Evolutionary conservation across 192 early-diverging fungal genomes (phyloP).

Genomic region (Linnemannia exigua): DNA sequence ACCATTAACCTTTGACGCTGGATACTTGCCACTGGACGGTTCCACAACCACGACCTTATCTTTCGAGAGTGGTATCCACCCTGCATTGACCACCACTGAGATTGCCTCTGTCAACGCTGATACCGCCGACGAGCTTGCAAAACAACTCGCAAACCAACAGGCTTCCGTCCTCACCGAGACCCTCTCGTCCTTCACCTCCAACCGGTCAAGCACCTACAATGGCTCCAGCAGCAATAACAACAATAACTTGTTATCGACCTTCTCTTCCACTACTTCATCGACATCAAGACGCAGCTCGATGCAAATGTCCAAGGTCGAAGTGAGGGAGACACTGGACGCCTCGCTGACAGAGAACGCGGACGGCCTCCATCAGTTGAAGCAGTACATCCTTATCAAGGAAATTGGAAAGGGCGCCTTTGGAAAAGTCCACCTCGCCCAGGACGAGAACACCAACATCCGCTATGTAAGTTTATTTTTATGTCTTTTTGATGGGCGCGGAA

Average conservation of each 20-base stretch:
- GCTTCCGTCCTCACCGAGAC: conserved; percentile 40
- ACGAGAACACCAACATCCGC: conserved; percentile 63
- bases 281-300: conserved; percentile 45
- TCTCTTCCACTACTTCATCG: conserved; percentile 27
- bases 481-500: not conserved
- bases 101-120: not conserved
- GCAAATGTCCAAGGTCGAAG: conserved; percentile 26
- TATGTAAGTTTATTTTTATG: conserved; percentile 64
- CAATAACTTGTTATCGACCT: conserved; percentile 30
- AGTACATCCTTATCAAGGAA: conserved; percentile 82
- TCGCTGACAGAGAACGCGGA: conserved; percentile 76
- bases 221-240: conserved; percentile 17
- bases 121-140: not conserved
- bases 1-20: conserved; percentile 26
- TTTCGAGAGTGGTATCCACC: conserved; percentile 21
- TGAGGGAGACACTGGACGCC: conserved; percentile 62
- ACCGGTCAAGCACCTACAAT: conserved; percentile 13
- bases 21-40: conserved; percentile 16
- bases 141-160: conserved; percentile 10
- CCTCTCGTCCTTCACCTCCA: conserved; percentile 46
- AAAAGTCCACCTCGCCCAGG: conserved; percentile 82
- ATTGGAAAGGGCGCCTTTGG: conserved; percentile 94
- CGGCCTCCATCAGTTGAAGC: conserved; percentile 83
- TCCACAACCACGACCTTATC: conserved; percentile 24
- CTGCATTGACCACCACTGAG: conserved; percentile 11